Conservation (phyloP, 768 basidiomycete genomes). For the Gloeopeniophorella convolvens region DNA sequence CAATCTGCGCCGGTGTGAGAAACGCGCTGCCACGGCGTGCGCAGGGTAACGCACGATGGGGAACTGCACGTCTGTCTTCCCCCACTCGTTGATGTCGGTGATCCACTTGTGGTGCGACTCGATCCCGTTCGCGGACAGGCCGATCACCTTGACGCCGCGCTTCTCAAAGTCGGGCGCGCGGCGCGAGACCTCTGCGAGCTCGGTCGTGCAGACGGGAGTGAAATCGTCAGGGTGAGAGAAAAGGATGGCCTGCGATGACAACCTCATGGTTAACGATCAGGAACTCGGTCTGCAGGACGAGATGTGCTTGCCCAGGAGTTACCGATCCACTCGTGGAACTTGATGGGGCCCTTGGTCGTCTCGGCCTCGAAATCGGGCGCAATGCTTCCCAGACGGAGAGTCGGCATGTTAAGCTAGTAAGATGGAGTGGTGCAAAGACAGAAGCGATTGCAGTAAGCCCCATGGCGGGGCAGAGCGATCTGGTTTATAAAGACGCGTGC, state of each 20-base stretch:
- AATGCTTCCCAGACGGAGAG: constrained; percentile 76
- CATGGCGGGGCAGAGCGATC: neutral
- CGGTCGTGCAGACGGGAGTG: constrained; percentile 94
- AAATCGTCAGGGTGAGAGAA: constrained; percentile 96
- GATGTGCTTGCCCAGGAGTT: constrained; percentile 64
- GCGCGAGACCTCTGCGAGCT: constrained; percentile 92
- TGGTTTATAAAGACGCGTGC: neutral
- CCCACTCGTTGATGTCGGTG: constrained; percentile 76
- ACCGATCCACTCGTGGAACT: constrained; percentile 91
- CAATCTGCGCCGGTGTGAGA: constrained; percentile 53
- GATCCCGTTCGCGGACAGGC: constrained; percentile 87
- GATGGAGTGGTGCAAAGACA: neutral
- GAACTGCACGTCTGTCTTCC: constrained; percentile 80
- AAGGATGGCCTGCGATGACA: constrained; percentile 54
- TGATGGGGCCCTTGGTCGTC: constrained; percentile 82
- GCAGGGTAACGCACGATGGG: constrained; percentile 66
- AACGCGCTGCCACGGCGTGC: neutral
- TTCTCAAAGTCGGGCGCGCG: constrained; percentile 77
- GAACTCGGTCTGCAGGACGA: neutral
- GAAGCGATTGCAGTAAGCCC: neutral
- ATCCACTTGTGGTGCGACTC: constrained; percentile 85
- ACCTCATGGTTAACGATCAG: neutral
- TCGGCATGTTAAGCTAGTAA: constrained; percentile 24
- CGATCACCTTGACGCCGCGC: constrained; percentile 89
- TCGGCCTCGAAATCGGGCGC: constrained; percentile 91